phyloP scores from a whole-genome alignment of 1,284 basidiomycete species.

The Caloboletus firmus region DNA sequence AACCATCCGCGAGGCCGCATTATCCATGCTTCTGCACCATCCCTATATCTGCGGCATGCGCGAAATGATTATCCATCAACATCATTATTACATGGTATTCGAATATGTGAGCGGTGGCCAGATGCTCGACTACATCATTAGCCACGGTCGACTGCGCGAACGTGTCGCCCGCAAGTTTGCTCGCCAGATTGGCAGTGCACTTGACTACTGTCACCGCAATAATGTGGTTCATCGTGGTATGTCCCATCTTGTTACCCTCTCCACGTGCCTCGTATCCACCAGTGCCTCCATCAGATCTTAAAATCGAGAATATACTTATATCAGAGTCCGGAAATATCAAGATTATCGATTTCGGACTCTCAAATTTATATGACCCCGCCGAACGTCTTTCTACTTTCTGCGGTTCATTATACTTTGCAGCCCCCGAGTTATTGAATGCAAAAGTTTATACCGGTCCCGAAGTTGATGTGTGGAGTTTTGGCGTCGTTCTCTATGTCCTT shows the following conservation, averaged over 20 bases:
- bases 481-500: slow-evolving; percentile 95
- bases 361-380: slow-evolving; percentile 91
- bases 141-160: slow-evolving; percentile 94
- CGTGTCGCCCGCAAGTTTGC: slow-evolving; percentile 96
- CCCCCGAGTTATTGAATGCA: slow-evolving; percentile 94
- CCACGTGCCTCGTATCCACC: slow-evolving; percentile 11
- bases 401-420: slow-evolving; percentile 97
- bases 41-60: slow-evolving; percentile 99
- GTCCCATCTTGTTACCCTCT: slow-evolving; percentile 21
- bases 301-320: slow-evolving; percentile 99
- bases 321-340: slow-evolving; percentile 99
- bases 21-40: slow-evolving; percentile 93
- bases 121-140: slow-evolving; percentile 99
- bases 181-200: slow-evolving; percentile 91
- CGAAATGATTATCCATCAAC: slow-evolving; percentile 93
- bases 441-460: slow-evolving; percentile 97
- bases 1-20: slow-evolving; percentile 91
- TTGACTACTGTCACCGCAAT: slow-evolving; percentile 97
- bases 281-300: slow-evolving; percentile 63
- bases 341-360: slow-evolving; percentile 99
- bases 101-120: slow-evolving; percentile 99
- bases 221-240: slow-evolving; percentile 91
- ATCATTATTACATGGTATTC: slow-evolving; percentile 99
- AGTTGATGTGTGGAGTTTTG: slow-evolving; percentile 99
- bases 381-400: slow-evolving; percentile 92